A percentile compares a stretch with the other conserved stretches of the same genome.
phyloP scores from a whole-genome alignment of 495 filamentous ascomycete genomes.

The Echria macrotheca region DNA sequence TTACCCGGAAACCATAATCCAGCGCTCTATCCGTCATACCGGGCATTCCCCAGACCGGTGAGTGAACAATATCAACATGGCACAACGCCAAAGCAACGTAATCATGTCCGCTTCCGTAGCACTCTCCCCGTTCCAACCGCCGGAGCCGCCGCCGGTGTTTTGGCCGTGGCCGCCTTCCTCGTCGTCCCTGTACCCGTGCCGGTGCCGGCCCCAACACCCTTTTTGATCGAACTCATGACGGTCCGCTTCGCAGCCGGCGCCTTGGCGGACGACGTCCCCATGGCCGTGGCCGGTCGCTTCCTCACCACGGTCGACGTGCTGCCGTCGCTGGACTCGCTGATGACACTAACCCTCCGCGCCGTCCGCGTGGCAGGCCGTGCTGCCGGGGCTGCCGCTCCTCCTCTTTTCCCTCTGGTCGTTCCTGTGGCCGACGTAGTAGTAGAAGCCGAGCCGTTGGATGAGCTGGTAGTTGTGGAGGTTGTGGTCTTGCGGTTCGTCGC shows the following conservation, averaged over 20 bases:
- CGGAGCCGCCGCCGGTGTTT: constrained; percentile 25
- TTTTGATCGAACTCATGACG: constrained; percentile 41
- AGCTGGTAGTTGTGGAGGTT: constrained; percentile 35
- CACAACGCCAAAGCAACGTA: too few relatives aligned
- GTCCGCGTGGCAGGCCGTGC: constrained; percentile 35
- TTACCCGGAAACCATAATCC: background rate
- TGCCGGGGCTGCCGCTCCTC: constrained; percentile 23
- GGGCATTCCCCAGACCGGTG: too few relatives aligned
- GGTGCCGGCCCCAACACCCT: constrained; percentile 27
- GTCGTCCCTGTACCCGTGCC: constrained; percentile 23
- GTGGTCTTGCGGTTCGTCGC: constrained; percentile 44
- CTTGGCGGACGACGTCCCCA: constrained; percentile 13
- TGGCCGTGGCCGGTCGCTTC: constrained; percentile 39
- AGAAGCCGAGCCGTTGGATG: constrained; percentile 18
- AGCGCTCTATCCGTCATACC: background rate
- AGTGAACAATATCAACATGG: too few relatives aligned
- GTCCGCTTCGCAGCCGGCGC: constrained; percentile 31
- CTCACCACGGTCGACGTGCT: constrained; percentile 43
- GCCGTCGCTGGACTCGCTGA: constrained; percentile 44
- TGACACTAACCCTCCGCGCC: constrained; percentile 41
- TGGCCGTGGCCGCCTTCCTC: constrained; percentile 31
- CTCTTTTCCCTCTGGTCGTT: constrained; percentile 30
- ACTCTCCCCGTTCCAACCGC: constrained; percentile 31
- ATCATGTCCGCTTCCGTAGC: constrained; percentile 44
- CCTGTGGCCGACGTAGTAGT: too few relatives aligned